These are phyloP conservation scores for Leccinum longicurvipes DNA, from an alignment of 768 basidiomycete species.

Conservation along the genomic window DNA sequence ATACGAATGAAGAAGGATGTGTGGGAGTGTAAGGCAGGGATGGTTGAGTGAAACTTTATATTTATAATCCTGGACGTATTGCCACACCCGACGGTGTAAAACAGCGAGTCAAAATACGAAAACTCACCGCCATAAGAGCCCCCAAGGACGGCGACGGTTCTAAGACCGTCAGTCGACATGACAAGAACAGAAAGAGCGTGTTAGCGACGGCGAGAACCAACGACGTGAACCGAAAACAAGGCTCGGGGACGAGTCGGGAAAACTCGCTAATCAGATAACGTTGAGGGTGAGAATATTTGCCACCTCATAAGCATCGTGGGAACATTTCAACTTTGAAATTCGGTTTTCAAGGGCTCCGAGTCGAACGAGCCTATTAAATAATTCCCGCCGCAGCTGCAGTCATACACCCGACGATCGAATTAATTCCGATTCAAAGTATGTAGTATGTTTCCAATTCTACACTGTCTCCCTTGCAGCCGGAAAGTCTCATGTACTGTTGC, in stretches of 20 bases:
- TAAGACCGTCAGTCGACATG: slow-evolving; percentile 9
- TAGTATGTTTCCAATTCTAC: no score
- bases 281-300: slow-evolving; percentile 1
- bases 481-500: no score
- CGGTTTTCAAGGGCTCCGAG: no score
- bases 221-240: neutral
- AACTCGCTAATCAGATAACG: slow-evolving; percentile 1
- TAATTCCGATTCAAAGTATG: no score
- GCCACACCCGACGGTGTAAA: neutral
- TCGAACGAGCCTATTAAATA: no score
- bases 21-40: neutral
- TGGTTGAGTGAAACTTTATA: neutral
- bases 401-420: no score
- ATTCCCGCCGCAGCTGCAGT: no score
- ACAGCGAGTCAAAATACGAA: neutral
- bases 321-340: no score
- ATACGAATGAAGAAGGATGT: neutral
- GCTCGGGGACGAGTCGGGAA: neutral
- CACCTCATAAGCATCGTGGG: no score
- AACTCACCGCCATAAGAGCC: slow-evolving; percentile 51
- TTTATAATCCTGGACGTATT: neutral
- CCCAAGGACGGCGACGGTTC: slow-evolving; percentile 52
- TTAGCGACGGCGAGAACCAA: neutral
- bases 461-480: no score
- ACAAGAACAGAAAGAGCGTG: neutral